Evolutionary conservation across 176 grass and related monocot genomes (phyloP).

Genomic region (Miscanthus lutarioriparius): DNA sequence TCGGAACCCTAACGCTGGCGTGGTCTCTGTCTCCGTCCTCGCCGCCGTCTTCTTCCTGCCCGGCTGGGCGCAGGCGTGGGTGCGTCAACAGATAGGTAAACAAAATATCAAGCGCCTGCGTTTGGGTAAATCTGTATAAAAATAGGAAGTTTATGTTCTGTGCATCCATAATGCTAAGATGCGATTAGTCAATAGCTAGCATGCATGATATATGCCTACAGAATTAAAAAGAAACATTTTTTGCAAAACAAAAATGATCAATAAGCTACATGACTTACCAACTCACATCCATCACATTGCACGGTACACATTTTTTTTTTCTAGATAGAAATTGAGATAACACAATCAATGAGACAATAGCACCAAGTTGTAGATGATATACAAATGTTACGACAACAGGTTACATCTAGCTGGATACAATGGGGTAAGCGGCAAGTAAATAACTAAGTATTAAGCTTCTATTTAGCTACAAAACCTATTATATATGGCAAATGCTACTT

Average conservation of each 20-base stretch:
- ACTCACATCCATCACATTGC: neutral
- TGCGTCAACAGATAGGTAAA: too few relatives aligned
- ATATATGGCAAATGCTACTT: too few relatives aligned
- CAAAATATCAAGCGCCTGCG: too few relatives aligned
- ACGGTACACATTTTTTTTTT: neutral
- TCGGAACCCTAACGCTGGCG: too few relatives aligned
- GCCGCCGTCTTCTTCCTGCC: too few relatives aligned
- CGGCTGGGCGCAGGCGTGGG: too few relatives aligned
- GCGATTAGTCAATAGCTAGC: too few relatives aligned
- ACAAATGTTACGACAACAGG: neutral
- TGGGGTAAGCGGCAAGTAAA: neutral
- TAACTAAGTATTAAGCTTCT: neutral
- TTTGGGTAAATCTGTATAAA: too few relatives aligned
- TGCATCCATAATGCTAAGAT: too few relatives aligned
- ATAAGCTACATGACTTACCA: neutral
- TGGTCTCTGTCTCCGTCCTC: too few relatives aligned
- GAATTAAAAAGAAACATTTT: neutral
- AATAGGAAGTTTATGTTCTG: too few relatives aligned
- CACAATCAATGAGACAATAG: neutral
- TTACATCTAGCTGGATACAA: neutral
- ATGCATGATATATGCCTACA: neutral
- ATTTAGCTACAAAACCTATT: neutral
- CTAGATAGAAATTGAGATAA: neutral
- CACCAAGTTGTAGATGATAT: neutral
- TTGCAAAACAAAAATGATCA: neutral